Evolutionary conservation across 495 filamentous ascomycete species (phyloP).

Genomic region (Tricharina praecox): DNA sequence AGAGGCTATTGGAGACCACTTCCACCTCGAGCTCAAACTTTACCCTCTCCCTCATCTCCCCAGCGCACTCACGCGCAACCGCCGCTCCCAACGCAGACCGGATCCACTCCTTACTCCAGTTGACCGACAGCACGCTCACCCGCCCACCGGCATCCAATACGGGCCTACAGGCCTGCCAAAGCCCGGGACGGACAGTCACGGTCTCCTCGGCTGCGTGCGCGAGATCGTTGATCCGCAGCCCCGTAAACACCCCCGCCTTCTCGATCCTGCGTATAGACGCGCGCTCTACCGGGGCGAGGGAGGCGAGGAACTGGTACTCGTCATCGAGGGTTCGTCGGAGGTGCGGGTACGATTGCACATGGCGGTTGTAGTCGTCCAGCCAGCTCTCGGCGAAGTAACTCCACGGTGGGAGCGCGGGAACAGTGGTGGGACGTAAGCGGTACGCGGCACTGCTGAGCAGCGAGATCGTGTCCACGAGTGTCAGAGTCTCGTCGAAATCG

Average conservation of each 20-base stretch:
- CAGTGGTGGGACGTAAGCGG: background rate
- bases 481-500: constrained; percentile 27
- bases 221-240: constrained; percentile 3
- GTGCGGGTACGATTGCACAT: constrained; percentile 1
- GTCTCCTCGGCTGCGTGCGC: constrained; percentile 4
- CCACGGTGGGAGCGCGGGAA: constrained; percentile 8
- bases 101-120: constrained; percentile 24
- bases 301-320: constrained; percentile 12
- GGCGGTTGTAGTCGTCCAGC: constrained; percentile 7
- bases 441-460: constrained; percentile 16
- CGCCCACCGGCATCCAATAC: constrained; percentile 5
- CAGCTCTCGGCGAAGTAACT: constrained; percentile 9
- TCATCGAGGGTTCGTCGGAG: constrained; percentile 11
- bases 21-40: constrained; percentile 1
- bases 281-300: constrained; percentile 12
- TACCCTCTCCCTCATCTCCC: too few relatives aligned
- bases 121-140: constrained; percentile 18
- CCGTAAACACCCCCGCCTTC: constrained; percentile 13
- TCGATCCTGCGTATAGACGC: constrained; percentile 20
- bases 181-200: constrained; percentile 6
- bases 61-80: background rate
- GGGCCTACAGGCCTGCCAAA: constrained; percentile 8
- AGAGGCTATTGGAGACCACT: constrained; percentile 16
- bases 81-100: constrained; percentile 8
- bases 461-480: constrained; percentile 17